phyloP scores from a whole-genome alignment of 768 basidiomycete genomes.

The Sporobolomyces roseus region DNA sequence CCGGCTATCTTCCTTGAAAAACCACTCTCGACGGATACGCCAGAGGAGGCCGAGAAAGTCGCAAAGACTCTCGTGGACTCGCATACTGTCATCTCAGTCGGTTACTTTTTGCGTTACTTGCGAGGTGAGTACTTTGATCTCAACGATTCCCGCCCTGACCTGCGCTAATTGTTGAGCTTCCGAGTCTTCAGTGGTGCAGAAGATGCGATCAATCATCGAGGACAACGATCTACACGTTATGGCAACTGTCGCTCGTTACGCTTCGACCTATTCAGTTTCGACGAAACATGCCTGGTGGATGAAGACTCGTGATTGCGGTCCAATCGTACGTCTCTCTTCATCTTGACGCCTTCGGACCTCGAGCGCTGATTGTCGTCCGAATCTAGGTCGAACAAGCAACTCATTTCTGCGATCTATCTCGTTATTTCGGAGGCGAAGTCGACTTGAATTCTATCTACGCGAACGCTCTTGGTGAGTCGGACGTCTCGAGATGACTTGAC shows the following conservation, averaged over 20 bases:
- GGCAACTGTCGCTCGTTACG: constrained; percentile 92
- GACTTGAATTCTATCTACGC: constrained; percentile 64
- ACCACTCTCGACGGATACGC: constrained; percentile 2
- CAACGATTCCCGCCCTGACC: constrained; percentile 59
- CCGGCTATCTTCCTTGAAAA: constrained; percentile 60
- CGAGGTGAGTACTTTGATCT: constrained; percentile 50
- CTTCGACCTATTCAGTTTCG: constrained; percentile 54
- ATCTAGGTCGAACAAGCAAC: constrained; percentile 94
- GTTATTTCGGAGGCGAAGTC: constrained; percentile 95
- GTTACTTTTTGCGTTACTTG: constrained; percentile 87
- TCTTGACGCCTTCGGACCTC: too few species aligned
- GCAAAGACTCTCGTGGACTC: constrained; percentile 64
- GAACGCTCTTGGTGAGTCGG: constrained; percentile 83
- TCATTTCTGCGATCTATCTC: constrained; percentile 68
- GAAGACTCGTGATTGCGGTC: constrained; percentile 66
- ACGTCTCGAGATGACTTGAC: neutral
- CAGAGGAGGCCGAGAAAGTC: neutral
- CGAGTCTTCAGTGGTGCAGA: constrained; percentile 75
- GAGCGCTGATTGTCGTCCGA: too few species aligned
- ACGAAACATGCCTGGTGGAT: constrained; percentile 85
- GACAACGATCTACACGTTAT: constrained; percentile 89
- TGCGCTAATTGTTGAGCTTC: too few species aligned
- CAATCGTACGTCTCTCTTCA: too few species aligned
- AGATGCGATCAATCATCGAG: constrained; percentile 89
- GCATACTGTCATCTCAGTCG: constrained; percentile 68